Evolutionary conservation across 257 asterid genomes (phyloP).

Genomic region (Eucommia ulmoides): DNA sequence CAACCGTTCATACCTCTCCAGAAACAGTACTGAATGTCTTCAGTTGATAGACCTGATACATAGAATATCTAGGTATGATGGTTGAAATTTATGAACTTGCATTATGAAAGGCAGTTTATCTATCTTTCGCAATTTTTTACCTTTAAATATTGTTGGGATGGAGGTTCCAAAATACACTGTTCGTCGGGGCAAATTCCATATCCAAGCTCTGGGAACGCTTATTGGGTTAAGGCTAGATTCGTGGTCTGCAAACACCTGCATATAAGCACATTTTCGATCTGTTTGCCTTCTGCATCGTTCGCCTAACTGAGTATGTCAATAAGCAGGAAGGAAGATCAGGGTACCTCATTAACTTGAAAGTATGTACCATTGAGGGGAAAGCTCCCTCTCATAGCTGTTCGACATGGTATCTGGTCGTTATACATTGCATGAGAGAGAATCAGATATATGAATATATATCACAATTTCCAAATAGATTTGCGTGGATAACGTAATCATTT

Average conservation of each 20-base stretch:
- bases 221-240: slow-evolving; percentile 75
- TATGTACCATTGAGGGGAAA: slow-evolving; percentile 97
- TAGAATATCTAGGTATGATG: slow-evolving; percentile 10
- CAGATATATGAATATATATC: not conserved
- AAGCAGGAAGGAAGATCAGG: slow-evolving; percentile 3
- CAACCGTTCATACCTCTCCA: slow-evolving; percentile 70
- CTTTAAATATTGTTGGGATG: slow-evolving; percentile 80
- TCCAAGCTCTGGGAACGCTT: slow-evolving; percentile 75
- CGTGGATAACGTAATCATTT: not conserved
- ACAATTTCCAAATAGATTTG: not conserved
- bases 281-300: not conserved
- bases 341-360: slow-evolving; percentile 96
- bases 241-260: slow-evolving; percentile 91
- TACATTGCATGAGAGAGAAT: not conserved
- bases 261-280: slow-evolving; percentile 6
- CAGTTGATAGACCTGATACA: slow-evolving; percentile 61
- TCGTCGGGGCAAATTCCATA: slow-evolving; percentile 83
- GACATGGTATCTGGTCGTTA: slow-evolving; percentile 71
- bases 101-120: slow-evolving; percentile 1
- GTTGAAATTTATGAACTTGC: slow-evolving; percentile 7
- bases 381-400: slow-evolving; percentile 99
- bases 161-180: slow-evolving; percentile 97
- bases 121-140: slow-evolving; percentile 23
- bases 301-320: not conserved
- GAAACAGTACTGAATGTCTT: slow-evolving; percentile 81